A percentile compares a stretch with the other conserved stretches of the same genome.
Conservation (phyloP, 257 asterid genomes). For the Petrea volubilis region DNA sequence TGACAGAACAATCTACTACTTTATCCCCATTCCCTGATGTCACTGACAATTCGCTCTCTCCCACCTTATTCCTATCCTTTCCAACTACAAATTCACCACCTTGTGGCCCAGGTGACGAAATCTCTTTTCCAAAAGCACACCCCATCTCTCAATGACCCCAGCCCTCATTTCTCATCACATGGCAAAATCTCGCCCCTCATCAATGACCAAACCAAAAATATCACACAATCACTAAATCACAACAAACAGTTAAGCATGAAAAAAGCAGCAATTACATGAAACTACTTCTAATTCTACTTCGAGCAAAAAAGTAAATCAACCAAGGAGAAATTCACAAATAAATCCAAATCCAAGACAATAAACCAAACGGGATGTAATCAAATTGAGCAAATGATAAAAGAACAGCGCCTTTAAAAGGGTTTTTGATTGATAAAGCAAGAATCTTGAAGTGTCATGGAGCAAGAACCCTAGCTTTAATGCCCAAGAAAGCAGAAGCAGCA, state of each 20-base stretch:
- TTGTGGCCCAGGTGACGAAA: constrained; percentile 54
- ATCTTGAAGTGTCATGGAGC: constrained; percentile 36
- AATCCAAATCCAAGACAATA: constrained; percentile 13
- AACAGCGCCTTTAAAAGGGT: constrained; percentile 3
- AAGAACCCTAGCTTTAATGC: constrained; percentile 60
- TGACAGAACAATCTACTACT: constrained; percentile 40
- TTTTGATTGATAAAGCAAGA: constrained; percentile 28
- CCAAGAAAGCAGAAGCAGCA: constrained; percentile 63
- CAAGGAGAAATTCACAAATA: constrained; percentile 8
- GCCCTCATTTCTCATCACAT: constrained; percentile 65
- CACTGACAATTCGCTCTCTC: constrained; percentile 48
- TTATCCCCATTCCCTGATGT: constrained; percentile 63
- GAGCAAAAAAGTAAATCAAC: constrained; percentile 16
- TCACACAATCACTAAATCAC: constrained; percentile 15
- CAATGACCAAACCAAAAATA: constrained; percentile 29
- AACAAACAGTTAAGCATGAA: background rate
- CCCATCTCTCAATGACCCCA: constrained; percentile 57
- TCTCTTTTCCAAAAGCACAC: constrained; percentile 73
- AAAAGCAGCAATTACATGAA: constrained; percentile 11
- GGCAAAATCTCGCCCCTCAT: constrained; percentile 37
- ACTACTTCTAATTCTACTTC: constrained; percentile 3
- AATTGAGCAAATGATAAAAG: constrained; percentile 2
- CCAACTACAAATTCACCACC: constrained; percentile 43
- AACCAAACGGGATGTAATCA: constrained; percentile 19
- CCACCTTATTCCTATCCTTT: constrained; percentile 42